These are phyloP conservation scores for Carex parvula DNA, from an alignment of 176 grass and related monocot species.

Conservation along the genomic window DNA sequence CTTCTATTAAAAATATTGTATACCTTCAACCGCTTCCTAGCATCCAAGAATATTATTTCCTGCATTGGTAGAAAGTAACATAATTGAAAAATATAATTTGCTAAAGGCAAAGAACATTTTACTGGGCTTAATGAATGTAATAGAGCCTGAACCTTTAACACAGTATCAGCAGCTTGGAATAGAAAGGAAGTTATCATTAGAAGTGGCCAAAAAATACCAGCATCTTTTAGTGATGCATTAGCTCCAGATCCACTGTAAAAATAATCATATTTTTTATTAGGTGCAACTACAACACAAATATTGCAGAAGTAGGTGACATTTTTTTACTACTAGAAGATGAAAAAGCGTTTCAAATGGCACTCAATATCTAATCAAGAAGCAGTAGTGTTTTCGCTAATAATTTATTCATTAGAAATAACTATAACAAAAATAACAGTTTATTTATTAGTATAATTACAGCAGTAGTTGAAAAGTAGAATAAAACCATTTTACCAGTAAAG, in stretches of 20 bases:
- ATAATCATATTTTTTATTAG: not conserved
- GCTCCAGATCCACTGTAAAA: slow-evolving; percentile 66
- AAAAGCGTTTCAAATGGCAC: not conserved
- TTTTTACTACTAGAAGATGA: not conserved
- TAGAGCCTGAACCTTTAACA: slow-evolving; percentile 68
- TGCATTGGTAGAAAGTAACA: slow-evolving; percentile 41
- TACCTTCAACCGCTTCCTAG: slow-evolving; percentile 95
- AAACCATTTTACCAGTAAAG: not conserved
- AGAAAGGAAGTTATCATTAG: slow-evolving; percentile 94
- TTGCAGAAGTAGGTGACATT: not conserved
- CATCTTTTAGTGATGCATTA: slow-evolving; percentile 62
- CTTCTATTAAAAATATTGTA: not conserved
- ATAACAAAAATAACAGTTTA: not conserved
- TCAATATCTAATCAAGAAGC: not conserved
- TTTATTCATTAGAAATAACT: not conserved
- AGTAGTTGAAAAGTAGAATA: not conserved
- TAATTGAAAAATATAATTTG: slow-evolving; percentile 39
- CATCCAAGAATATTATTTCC: slow-evolving; percentile 94
- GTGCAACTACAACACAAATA: not conserved
- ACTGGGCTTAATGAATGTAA: slow-evolving; percentile 17
- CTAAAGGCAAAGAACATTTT: slow-evolving; percentile 7
- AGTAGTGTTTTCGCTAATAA: not conserved
- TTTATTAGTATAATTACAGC: not conserved
- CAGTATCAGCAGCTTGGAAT: slow-evolving; percentile 87
- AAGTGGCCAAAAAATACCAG: slow-evolving; percentile 81